These are phyloP conservation scores for Lipomyces yamadae DNA, from an alignment of 805 yeast species.

Conservation along the genomic window DNA sequence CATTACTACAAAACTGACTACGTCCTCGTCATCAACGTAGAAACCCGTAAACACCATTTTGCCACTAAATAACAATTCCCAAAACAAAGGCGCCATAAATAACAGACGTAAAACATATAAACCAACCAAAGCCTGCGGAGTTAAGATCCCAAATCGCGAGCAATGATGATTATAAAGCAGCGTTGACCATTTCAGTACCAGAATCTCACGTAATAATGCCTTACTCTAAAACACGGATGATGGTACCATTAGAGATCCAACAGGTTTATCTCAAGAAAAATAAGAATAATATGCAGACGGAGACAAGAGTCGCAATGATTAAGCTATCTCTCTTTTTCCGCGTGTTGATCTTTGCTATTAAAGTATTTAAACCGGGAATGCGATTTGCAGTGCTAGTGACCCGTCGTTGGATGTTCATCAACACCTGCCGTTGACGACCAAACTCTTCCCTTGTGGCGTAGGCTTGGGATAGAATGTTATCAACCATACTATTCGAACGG, in stretches of 20 bases:
- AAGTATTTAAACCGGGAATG: constrained; percentile 81
- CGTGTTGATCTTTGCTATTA: constrained; percentile 81
- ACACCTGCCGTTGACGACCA: constrained; percentile 65
- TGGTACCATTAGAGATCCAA: background rate
- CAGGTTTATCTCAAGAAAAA: constrained; percentile 27
- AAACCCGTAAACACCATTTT: background rate
- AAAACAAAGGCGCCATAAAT: background rate
- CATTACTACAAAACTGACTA: background rate
- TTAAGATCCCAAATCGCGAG: background rate
- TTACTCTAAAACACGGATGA: background rate
- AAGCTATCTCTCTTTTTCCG: constrained; percentile 86
- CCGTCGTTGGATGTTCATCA: constrained; percentile 67
- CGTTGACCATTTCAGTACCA: background rate
- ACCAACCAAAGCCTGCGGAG: background rate
- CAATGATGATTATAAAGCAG: background rate
- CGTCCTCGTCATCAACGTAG: background rate
- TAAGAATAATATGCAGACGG: constrained; percentile 63
- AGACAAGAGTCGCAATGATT: constrained; percentile 75
- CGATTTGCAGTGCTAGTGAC: constrained; percentile 64
- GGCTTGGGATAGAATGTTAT: constrained; percentile 80
- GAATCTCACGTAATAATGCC: background rate
- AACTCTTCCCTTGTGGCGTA: constrained; percentile 88
- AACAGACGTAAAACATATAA: background rate
- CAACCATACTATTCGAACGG: constrained; percentile 74
- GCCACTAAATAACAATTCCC: background rate